These are phyloP conservation scores for Chalciporus pseudorubinellus DNA, from an alignment of 768 basidiomycete species.

Conservation along the genomic window DNA sequence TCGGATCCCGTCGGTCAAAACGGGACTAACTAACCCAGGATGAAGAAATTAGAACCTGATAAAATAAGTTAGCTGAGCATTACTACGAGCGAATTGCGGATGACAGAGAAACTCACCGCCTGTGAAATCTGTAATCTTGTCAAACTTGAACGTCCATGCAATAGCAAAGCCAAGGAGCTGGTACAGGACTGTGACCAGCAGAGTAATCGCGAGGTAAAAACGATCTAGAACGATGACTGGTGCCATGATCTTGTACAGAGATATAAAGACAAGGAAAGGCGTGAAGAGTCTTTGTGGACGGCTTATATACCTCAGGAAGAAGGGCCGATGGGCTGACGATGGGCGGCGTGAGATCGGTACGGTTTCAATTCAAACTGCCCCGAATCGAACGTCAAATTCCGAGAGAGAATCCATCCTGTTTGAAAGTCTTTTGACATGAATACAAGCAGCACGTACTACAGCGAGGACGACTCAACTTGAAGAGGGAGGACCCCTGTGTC, in stretches of 20 bases:
- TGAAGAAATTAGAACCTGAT: slow-evolving; percentile 64
- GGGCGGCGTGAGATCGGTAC: too few relatives aligned
- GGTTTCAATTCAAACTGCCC: too few relatives aligned
- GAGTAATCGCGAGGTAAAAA: slow-evolving; percentile 50
- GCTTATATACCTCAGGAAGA: slow-evolving; percentile 44
- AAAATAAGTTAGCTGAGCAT: neutral
- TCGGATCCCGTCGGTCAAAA: slow-evolving; percentile 39
- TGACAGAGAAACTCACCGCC: slow-evolving; percentile 43
- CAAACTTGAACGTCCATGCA: slow-evolving; percentile 68
- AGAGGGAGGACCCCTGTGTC: too few relatives aligned
- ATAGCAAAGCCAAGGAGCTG: slow-evolving; percentile 62
- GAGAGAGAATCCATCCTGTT: too few relatives aligned
- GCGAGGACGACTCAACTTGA: too few relatives aligned
- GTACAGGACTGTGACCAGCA: slow-evolving; percentile 54
- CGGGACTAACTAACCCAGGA: slow-evolving; percentile 41
- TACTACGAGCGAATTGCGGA: too few relatives aligned
- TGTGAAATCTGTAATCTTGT: slow-evolving; percentile 73
- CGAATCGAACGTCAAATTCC: too few relatives aligned
- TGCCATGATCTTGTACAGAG: slow-evolving; percentile 16
- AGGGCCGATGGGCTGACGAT: too few relatives aligned
- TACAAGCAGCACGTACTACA: too few relatives aligned
- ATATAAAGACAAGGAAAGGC: slow-evolving; percentile 5
- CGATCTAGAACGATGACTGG: slow-evolving; percentile 47
- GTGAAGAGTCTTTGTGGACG: too few relatives aligned
- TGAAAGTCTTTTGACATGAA: too few relatives aligned